A percentile compares a stretch with the other conserved stretches of the same genome.
These are phyloP conservation scores for Yamadazyma olivae DNA, from an alignment of 805 yeast genomes.

Conservation along the genomic window DNA sequence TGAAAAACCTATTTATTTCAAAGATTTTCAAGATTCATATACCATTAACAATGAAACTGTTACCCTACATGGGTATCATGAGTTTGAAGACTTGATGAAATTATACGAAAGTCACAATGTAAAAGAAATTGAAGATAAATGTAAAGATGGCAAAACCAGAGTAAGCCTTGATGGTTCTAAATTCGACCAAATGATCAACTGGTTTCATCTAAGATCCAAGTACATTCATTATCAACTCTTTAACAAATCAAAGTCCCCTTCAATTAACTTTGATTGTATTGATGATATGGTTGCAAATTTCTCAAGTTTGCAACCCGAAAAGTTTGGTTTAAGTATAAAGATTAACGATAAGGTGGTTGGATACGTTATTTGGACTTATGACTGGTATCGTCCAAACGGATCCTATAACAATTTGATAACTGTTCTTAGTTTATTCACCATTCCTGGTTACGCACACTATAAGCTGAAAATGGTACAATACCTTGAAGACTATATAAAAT, in stretches of 20 bases:
- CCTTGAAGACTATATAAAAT: conserved; percentile 9
- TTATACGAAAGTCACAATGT: conserved; percentile 18
- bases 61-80: conserved; percentile 18
- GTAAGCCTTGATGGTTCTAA: conserved; percentile 27
- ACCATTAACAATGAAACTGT: background rate
- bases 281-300: conserved; percentile 19
- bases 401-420: conserved; percentile 1
- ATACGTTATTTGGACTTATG: conserved; percentile 37
- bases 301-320: conserved; percentile 21
- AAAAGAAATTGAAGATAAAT: conserved; percentile 16
- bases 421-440: conserved; percentile 2
- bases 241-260: conserved; percentile 7
- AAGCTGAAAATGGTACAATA: conserved; percentile 2
- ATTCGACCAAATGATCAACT: conserved; percentile 24
- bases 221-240: conserved; percentile 22
- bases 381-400: conserved; percentile 14
- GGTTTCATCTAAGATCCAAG: conserved; percentile 43
- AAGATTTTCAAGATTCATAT: background rate
- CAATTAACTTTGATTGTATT: conserved; percentile 3
- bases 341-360: conserved; percentile 21
- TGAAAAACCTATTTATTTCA: conserved; percentile 1
- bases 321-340: conserved; percentile 29
- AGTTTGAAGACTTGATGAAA: conserved; percentile 23
- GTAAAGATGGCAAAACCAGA: conserved; percentile 28
- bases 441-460: conserved; percentile 1